A percentile compares a stretch with the other conserved stretches of the same genome.
These are phyloP conservation scores for Debaryomyces subglobosus DNA, from an alignment of 1,139 yeast genomes.

Conservation along the genomic window DNA sequence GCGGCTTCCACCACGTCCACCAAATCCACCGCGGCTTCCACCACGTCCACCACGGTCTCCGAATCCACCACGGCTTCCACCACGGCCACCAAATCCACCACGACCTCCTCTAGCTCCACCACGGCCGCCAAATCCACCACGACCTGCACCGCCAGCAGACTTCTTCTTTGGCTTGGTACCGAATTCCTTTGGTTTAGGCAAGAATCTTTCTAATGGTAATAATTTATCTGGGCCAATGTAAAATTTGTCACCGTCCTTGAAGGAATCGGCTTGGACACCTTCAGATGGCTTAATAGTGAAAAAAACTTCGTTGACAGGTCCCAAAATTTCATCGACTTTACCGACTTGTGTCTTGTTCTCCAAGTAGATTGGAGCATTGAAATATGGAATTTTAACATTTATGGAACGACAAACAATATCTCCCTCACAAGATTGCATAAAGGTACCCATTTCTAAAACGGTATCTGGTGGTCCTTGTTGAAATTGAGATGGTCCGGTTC, in stretches of 20 bases:
- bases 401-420: constrained; percentile 96
- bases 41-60: constrained; percentile 49
- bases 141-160: constrained; percentile 48
- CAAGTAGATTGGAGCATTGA: constrained; percentile 96
- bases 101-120: constrained; percentile 40
- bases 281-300: constrained; percentile 95
- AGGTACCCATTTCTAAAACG: constrained; percentile 93
- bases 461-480: constrained; percentile 93
- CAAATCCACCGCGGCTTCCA: constrained; percentile 45
- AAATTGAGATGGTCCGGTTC: constrained; percentile 54
- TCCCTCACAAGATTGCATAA: constrained; percentile 92
- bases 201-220: constrained; percentile 91
- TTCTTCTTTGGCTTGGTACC: constrained; percentile 82
- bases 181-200: constrained; percentile 83
- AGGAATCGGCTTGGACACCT: constrained; percentile 92
- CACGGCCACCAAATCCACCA: constrained; percentile 22
- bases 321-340: constrained; percentile 96
- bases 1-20: constrained; percentile 44
- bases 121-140: constrained; percentile 52
- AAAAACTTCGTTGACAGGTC: constrained; percentile 94
- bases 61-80: constrained; percentile 38
- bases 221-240: constrained; percentile 94
- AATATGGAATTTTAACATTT: constrained; percentile 93
- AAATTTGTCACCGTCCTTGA: constrained; percentile 94
- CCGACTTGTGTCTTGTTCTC: constrained; percentile 96